phyloP scores from a whole-genome alignment of 495 filamentous ascomycete genomes.

The Lophium mytilinum region DNA sequence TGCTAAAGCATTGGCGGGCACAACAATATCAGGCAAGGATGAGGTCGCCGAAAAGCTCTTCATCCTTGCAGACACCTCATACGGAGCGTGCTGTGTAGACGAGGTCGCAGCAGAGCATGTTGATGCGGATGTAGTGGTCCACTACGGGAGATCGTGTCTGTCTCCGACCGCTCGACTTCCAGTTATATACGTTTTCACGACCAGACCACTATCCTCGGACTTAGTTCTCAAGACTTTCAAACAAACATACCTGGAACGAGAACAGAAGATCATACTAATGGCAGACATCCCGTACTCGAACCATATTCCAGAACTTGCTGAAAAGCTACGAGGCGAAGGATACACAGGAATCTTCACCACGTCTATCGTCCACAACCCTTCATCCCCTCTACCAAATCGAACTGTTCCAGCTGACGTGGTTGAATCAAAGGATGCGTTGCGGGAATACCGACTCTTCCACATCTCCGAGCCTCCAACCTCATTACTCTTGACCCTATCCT shows the following conservation, averaged over 20 bases:
- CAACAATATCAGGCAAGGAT: conserved; percentile 10
- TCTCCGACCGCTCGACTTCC: conserved; percentile 84
- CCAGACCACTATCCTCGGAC: conserved; percentile 52
- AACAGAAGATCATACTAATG: conserved; percentile 66
- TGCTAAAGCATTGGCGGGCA: conserved; percentile 1
- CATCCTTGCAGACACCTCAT: conserved; percentile 93
- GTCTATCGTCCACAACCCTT: conserved; percentile 66
- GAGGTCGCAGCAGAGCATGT: conserved; percentile 95
- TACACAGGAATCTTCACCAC: conserved; percentile 66
- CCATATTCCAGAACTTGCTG: conserved; percentile 51
- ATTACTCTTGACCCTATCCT: conserved; percentile 78
- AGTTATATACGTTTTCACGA: conserved; percentile 87
- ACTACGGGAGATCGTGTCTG: conserved; percentile 89
- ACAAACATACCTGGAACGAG: conserved; percentile 53
- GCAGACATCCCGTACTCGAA: conserved; percentile 81
- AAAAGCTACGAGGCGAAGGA: conserved; percentile 47
- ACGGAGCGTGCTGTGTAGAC: conserved; percentile 94
- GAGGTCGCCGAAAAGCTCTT: conserved; percentile 51
- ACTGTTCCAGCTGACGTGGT: conserved; percentile 46
- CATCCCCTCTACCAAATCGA: conserved; percentile 79
- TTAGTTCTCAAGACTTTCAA: conserved; percentile 55
- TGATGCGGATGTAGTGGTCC: conserved; percentile 82
- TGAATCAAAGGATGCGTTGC: conserved; percentile 45
- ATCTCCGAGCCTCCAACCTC: conserved; percentile 77
- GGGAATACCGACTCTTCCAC: conserved; percentile 77